Evolutionary conservation across 345 rosid genomes (phyloP).

Genomic region (Brassica incana): DNA sequence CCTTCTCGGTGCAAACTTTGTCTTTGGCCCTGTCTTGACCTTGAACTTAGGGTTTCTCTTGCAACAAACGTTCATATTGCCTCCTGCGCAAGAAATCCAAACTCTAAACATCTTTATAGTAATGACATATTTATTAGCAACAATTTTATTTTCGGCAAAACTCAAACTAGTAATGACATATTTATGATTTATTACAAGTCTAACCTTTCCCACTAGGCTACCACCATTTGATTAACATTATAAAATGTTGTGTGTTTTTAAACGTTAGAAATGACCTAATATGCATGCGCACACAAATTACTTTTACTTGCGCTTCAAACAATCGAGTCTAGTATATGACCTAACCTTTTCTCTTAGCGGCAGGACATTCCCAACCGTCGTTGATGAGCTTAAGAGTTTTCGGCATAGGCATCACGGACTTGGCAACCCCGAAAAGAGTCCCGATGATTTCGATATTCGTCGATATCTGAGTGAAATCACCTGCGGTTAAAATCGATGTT

Average conservation of each 20-base stretch:
- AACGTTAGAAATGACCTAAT: neutral
- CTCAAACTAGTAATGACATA: too few relatives aligned
- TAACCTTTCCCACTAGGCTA: too few relatives aligned
- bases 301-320: slow-evolving; percentile 5
- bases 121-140: too few relatives aligned
- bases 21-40: slow-evolving; percentile 40
- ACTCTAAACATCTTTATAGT: neutral
- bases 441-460: slow-evolving; percentile 61
- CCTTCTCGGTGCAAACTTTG: slow-evolving; percentile 52
- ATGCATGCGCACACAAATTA: neutral
- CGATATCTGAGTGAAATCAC: slow-evolving; percentile 68
- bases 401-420: slow-evolving; percentile 67
- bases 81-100: slow-evolving; percentile 45
- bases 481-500: slow-evolving; percentile 79
- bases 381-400: slow-evolving; percentile 58
- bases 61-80: slow-evolving; percentile 70
- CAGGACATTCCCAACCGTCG: slow-evolving; percentile 74
- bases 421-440: slow-evolving; percentile 68
- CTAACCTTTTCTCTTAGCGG: slow-evolving; percentile 49
- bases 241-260: too few relatives aligned
- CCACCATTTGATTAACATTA: too few relatives aligned
- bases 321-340: neutral
- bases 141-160: too few relatives aligned
- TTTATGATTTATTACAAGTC: too few relatives aligned
- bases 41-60: slow-evolving; percentile 65